Base-by-base conservation (phyloP, 805 yeast genomes). In the Wickerhamomyces queroliae region DNA sequence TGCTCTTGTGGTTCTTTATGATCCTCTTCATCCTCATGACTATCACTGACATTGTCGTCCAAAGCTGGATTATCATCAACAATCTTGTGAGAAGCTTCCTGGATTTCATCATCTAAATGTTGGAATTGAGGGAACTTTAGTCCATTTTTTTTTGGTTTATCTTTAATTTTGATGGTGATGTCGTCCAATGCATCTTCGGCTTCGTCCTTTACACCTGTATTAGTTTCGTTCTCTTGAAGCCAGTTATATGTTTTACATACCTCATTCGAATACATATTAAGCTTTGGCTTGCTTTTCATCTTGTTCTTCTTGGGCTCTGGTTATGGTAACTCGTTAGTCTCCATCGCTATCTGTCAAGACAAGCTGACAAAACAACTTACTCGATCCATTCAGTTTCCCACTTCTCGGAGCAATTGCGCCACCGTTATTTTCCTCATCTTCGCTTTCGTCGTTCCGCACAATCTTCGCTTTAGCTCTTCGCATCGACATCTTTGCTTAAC, bases 381-480 rank as follows among this genome's bases (percentile, higher is more conserved):
- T 33, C 8, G 17, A 11, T 9, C 35, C 39, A 4, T 26, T 35
- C 42, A 25, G 20, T 19, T 35, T 30, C 22, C 29, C 31, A 8
- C 28, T 11, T 27, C 31, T 5, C 2, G n/a, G n/a, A n/a, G n/a
- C n/a, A n/a, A n/a, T n/a, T n/a, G n/a, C n/a, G n/a, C n/a, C n/a
- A n/a, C n/a, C n/a, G 5, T 12, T 9, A n/a, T n/a, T 27, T 4
- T 29, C 30, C 2, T 24, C 40, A 5, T 27, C 42, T 3, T 42
- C 46, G 28, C 37, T 42, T 1, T 32, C 36, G 10, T 45, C 42
- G 25, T 41, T 21, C 4, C 42, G 37, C 7, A 53, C 35, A 8
- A 49, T 39, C 6, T 46, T 40, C 9, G 43, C 42, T 43, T 47
- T 51, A 3, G 55, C 53, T 25, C 42, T 52, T 19, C 55, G 12